These are phyloP conservation scores for Alternaria novae-zelandiae DNA, from an alignment of 2,329 filamentous ascomycete genomes.

Conservation along the genomic window DNA sequence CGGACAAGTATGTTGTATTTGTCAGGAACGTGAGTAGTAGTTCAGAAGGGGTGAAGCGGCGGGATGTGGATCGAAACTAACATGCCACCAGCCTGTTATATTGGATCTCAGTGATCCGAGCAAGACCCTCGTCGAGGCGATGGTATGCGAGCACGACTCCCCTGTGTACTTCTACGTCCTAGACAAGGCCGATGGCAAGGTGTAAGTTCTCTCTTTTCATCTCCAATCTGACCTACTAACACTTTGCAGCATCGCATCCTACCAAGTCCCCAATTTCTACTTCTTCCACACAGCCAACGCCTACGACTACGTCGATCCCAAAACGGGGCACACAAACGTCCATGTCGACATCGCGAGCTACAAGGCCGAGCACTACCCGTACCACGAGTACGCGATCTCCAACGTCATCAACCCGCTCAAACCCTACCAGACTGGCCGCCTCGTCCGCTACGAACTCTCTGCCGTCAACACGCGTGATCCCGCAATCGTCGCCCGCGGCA, in stretches of 20 bases:
- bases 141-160: not conserved
- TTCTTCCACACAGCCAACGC: not conserved
- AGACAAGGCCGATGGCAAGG: not conserved
- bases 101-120: not conserved
- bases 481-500: not conserved
- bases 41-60: not conserved
- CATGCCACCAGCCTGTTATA: not conserved
- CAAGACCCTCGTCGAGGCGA: not conserved
- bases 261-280: not conserved
- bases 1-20: not conserved
- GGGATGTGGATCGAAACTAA: not conserved
- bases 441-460: not conserved
- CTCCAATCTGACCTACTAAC: not conserved
- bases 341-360: not conserved
- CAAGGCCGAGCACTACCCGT: not conserved
- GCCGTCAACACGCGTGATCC: not conserved
- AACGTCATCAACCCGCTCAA: not conserved
- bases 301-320: not conserved
- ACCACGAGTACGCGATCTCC: not conserved
- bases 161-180: not conserved
- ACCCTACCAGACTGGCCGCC: not conserved
- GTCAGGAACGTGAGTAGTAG: not conserved
- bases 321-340: not conserved
- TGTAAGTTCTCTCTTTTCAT: not conserved
- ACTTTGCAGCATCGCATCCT: not conserved